A percentile compares a stretch with the other conserved stretches of the same genome.
Evolutionary conservation across 805 yeast species (phyloP).

Genomic region (Yamadazyma scolyti): DNA sequence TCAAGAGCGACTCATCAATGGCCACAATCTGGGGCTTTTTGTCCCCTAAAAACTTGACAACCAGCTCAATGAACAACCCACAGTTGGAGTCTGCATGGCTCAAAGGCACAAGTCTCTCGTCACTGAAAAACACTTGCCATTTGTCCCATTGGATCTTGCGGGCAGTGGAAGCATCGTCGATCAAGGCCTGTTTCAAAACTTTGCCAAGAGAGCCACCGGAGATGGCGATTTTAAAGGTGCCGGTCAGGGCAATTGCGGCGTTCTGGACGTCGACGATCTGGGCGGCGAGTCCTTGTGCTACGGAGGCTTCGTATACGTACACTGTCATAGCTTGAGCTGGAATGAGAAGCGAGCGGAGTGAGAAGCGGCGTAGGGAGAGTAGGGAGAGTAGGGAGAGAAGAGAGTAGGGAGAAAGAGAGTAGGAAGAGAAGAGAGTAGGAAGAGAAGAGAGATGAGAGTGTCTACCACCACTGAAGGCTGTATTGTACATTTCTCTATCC

Average conservation of each 20-base stretch:
- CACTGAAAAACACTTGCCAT: slow-evolving; percentile 85
- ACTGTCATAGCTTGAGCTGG: too few relatives aligned
- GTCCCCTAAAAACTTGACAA: slow-evolving; percentile 45
- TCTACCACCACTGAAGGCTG: too few relatives aligned
- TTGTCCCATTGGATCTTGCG: slow-evolving; percentile 56
- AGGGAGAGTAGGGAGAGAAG: too few relatives aligned
- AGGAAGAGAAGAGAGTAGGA: too few relatives aligned
- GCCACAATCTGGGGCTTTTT: slow-evolving; percentile 61
- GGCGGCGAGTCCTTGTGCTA: slow-evolving; percentile 64
- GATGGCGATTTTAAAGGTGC: slow-evolving; percentile 68
- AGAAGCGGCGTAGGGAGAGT: too few relatives aligned
- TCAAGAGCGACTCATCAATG: slow-evolving; percentile 59
- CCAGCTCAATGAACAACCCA: slow-evolving; percentile 67
- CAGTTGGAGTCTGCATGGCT: slow-evolving; percentile 82
- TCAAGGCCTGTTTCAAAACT: slow-evolving; percentile 62
- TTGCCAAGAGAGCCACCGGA: slow-evolving; percentile 91
- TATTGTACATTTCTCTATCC: too few relatives aligned
- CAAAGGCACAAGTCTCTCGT: slow-evolving; percentile 85
- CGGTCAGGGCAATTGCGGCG: slow-evolving; percentile 44
- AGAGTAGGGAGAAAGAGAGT: too few relatives aligned
- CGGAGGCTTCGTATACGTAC: slow-evolving; percentile 53
- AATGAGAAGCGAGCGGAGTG: too few relatives aligned
- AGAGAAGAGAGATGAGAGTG: too few relatives aligned
- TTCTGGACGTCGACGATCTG: slow-evolving; percentile 62
- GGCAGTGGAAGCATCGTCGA: slow-evolving; percentile 48